phyloP scores from a whole-genome alignment of 2,329 filamentous ascomycete genomes.

The Camillea tinctor region DNA sequence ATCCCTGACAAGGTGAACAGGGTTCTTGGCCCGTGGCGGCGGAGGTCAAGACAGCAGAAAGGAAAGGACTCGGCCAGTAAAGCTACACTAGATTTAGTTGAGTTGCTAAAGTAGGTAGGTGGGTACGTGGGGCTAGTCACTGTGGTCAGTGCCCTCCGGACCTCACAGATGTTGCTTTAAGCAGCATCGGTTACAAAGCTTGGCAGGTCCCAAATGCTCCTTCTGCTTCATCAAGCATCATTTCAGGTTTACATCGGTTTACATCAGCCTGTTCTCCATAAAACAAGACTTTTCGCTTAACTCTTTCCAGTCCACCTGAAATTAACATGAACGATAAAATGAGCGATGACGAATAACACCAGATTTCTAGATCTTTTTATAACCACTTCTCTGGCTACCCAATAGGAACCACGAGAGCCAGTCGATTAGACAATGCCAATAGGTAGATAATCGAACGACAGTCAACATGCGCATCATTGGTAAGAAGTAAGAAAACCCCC shows the following conservation, averaged over 20 bases:
- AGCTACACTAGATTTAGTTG: too few species aligned
- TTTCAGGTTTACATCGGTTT: not conserved
- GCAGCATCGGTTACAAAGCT: not conserved
- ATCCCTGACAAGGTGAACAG: not conserved
- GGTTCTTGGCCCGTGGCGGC: not conserved
- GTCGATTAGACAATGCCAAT: not conserved
- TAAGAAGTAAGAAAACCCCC: too few species aligned
- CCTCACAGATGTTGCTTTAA: not conserved
- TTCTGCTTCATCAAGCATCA: not conserved
- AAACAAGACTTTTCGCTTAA: not conserved
- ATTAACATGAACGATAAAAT: not conserved
- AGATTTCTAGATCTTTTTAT: not conserved
- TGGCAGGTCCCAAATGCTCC: not conserved
- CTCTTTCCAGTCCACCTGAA: not conserved
- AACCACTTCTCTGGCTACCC: not conserved
- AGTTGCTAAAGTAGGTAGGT: not conserved
- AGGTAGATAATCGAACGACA: too few species aligned
- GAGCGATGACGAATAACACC: not conserved
- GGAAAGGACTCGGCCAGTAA: too few species aligned
- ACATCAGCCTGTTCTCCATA: not conserved
- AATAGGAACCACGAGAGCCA: not conserved
- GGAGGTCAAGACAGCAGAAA: not conserved
- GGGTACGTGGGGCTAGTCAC: too few species aligned
- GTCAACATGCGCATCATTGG: too few species aligned
- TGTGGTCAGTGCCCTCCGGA: not conserved